phyloP scores from a whole-genome alignment of 306 rosid genomes.

The Pachyrhizus erosus region DNA sequence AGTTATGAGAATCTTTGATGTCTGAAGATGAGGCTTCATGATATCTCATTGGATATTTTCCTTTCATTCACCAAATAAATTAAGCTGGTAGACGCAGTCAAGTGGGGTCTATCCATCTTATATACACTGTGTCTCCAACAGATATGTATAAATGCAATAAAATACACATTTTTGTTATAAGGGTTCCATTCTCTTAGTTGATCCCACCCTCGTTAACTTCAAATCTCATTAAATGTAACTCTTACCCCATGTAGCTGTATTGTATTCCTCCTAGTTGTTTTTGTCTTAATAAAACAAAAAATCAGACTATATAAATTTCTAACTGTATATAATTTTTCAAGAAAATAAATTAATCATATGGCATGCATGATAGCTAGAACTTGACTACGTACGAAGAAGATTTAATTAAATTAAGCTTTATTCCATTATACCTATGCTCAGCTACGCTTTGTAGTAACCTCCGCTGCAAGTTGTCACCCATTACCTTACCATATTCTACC shows the following conservation, averaged over 20 bases:
- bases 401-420: neutral
- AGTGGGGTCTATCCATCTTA: neutral
- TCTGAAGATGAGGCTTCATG: neutral
- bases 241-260: neutral
- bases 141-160: neutral
- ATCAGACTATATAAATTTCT: neutral
- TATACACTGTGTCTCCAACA: neutral
- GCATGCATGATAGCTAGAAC: neutral
- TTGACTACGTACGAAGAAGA: neutral
- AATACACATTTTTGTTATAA: neutral
- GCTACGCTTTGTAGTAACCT: constrained; percentile 4
- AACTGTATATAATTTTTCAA: neutral
- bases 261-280: too few relatives aligned
- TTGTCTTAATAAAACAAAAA: neutral
- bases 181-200: neutral
- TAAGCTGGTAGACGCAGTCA: neutral
- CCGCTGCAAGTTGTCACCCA: constrained; percentile 15
- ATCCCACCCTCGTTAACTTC: neutral
- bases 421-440: neutral
- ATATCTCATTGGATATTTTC: neutral
- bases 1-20: neutral
- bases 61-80: neutral
- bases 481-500: neutral
- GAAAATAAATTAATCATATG: neutral
- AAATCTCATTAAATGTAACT: neutral